phyloP scores from a whole-genome alignment of 148 eudicot genomes.

The Silene uniflora region DNA sequence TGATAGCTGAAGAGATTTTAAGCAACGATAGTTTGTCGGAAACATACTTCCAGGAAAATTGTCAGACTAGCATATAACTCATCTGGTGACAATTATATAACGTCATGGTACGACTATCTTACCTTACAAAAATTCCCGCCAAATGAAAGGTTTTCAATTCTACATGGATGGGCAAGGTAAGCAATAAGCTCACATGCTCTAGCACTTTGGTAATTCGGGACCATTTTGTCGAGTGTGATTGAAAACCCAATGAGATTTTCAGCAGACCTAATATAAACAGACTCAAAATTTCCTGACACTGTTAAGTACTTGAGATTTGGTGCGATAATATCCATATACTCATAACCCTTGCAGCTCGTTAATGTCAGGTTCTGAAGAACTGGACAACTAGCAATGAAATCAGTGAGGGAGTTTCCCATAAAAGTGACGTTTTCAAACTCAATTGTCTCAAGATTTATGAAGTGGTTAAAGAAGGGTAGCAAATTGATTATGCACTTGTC shows the following conservation, averaged over 20 bases:
- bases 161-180: background rate
- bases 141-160: background rate
- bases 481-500: constrained; percentile 1
- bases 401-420: constrained; percentile 6
- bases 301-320: constrained; percentile 10
- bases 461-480: background rate
- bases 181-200: background rate
- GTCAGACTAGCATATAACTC: background rate
- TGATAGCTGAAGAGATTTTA: constrained; percentile 7
- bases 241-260: constrained; percentile 13
- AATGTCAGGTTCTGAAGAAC: constrained; percentile 10
- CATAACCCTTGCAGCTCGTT: background rate
- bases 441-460: background rate
- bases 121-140: constrained; percentile 5
- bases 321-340: background rate
- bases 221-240: background rate
- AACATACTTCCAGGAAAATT: background rate
- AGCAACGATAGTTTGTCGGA: background rate
- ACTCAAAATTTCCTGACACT: constrained; percentile 1
- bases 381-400: constrained; percentile 12
- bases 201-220: background rate
- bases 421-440: background rate
- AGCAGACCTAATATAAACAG: constrained; percentile 1
- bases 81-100: background rate
- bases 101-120: background rate